Evolutionary conservation across 257 asterid genomes (phyloP).

Genomic region (Lycium ferocissimum): DNA sequence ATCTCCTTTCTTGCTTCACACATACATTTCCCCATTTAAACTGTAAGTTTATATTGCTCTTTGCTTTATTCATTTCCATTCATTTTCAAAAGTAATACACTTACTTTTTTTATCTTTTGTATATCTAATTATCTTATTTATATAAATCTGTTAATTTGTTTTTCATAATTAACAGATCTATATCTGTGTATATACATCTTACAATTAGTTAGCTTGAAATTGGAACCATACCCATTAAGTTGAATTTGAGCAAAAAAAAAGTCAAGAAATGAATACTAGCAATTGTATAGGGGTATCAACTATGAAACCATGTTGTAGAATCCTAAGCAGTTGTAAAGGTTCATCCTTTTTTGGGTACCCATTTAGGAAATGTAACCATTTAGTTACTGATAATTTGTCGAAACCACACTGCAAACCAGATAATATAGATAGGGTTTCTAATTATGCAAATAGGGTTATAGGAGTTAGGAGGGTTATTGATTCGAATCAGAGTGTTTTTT

Average conservation of each 20-base stretch:
- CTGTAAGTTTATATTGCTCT: slow-evolving; percentile 47
- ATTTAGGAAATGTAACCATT: slow-evolving; percentile 43
- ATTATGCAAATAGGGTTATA: slow-evolving; percentile 37
- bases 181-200: slow-evolving; percentile 10
- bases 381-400: slow-evolving; percentile 45
- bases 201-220: neutral
- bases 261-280: slow-evolving; percentile 53
- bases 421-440: slow-evolving; percentile 34
- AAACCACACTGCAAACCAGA: slow-evolving; percentile 46
- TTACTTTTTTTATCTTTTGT: neutral
- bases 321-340: slow-evolving; percentile 51
- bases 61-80: neutral
- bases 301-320: slow-evolving; percentile 61
- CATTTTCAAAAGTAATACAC: neutral
- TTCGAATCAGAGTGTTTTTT: slow-evolving; percentile 56
- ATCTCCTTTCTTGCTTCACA: slow-evolving; percentile 36
- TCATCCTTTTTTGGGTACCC: slow-evolving; percentile 60
- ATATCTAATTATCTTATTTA: neutral
- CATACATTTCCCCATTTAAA: slow-evolving; percentile 25
- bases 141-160: slow-evolving; percentile 39
- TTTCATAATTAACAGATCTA: slow-evolving; percentile 39
- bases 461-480: slow-evolving; percentile 46
- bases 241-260: neutral
- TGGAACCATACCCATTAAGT: neutral
- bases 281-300: slow-evolving; percentile 62